Conservation (phyloP, 148 eudicot genomes). For the Salicornia ramosissima region DNA sequence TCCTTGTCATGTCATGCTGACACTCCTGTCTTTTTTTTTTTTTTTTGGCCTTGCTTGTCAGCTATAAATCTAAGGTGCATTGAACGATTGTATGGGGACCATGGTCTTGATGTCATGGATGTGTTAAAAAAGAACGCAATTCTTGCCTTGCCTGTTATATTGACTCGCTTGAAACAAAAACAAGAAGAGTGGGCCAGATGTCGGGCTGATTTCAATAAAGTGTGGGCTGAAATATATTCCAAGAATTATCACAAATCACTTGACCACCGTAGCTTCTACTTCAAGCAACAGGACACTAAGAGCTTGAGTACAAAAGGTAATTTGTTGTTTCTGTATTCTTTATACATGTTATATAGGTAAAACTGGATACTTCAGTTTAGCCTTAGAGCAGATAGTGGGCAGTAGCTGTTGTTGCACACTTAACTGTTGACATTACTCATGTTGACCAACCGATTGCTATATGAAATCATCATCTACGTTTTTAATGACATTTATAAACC, state of each 20-base stretch:
- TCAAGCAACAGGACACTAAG: conserved; percentile 90
- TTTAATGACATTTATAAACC: background rate
- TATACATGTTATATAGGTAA: too few species aligned
- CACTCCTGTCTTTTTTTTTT: conserved; percentile 25
- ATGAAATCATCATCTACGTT: background rate
- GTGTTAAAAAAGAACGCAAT: conserved; percentile 67
- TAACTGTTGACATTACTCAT: background rate
- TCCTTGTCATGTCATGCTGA: conserved; percentile 16
- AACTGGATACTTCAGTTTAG: background rate
- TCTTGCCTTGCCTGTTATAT: conserved; percentile 76
- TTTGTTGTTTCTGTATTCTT: conserved; percentile 1
- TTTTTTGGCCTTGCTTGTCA: conserved; percentile 13
- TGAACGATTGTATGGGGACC: conserved; percentile 89
- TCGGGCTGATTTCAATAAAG: conserved; percentile 81
- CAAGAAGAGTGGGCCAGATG: conserved; percentile 92
- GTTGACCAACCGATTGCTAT: background rate
- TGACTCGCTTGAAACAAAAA: conserved; percentile 92
- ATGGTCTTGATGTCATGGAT: conserved; percentile 92
- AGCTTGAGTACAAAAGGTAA: conserved; percentile 92
- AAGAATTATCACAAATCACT: conserved; percentile 91
- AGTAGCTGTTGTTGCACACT: conserved; percentile 4
- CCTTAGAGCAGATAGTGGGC: background rate
- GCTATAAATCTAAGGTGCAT: conserved; percentile 83
- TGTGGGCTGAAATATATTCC: conserved; percentile 84
- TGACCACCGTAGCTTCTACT: conserved; percentile 92